Conservation (phyloP, 805 yeast species). For the Saturnispora saitoi region DNA sequence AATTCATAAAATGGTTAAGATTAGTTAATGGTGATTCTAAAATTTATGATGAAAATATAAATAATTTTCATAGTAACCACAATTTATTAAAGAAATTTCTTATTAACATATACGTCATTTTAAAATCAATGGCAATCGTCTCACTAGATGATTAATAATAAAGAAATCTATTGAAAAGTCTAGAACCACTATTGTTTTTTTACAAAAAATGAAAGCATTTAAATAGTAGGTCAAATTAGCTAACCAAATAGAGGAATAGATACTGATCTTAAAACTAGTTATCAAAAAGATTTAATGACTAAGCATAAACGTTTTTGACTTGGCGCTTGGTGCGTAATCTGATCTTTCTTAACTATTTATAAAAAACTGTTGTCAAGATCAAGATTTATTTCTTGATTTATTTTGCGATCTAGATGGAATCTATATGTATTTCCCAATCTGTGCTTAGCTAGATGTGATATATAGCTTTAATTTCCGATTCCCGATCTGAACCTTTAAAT, state of each 20-base stretch:
- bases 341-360: too few species aligned
- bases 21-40: not conserved
- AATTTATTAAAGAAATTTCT: constrained; percentile 3
- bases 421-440: too few species aligned
- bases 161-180: not conserved
- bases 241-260: not conserved
- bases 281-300: not conserved
- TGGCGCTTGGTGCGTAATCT: too few species aligned
- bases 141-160: not conserved
- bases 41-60: not conserved
- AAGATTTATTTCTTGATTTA: too few species aligned
- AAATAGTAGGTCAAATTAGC: not conserved
- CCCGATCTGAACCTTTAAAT: not conserved
- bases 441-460: too few species aligned
- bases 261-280: not conserved
- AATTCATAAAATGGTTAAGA: constrained; percentile 6
- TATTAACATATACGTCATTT: constrained; percentile 4
- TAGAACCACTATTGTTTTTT: not conserved
- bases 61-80: not conserved
- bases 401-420: too few species aligned
- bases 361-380: too few species aligned
- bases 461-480: too few species aligned
- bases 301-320: too few species aligned
- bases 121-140: not conserved
- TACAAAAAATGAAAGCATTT: not conserved